These are phyloP conservation scores for Coemansia sp. DNA, from an alignment of 192 early-diverging fungal species.

Conservation along the genomic window DNA sequence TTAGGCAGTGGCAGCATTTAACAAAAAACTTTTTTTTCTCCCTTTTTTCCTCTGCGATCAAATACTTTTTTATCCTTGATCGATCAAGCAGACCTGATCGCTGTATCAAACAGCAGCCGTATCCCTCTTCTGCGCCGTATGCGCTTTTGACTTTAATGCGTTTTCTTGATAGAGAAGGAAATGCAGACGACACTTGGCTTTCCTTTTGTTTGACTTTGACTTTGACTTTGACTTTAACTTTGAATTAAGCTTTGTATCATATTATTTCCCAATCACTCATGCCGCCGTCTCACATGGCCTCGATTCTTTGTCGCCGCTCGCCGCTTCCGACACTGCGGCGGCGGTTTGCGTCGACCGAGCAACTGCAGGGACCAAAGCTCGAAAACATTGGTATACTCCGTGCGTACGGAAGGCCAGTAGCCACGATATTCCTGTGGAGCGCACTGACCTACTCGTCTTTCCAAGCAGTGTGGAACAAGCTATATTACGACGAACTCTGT, in stretches of 20 bases:
- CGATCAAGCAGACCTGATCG: background rate
- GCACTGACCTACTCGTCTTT: constrained; percentile 36
- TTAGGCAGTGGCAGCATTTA: background rate
- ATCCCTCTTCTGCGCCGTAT: no score
- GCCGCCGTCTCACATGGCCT: no score
- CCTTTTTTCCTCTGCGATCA: constrained; percentile 2
- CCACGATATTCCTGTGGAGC: constrained; percentile 44
- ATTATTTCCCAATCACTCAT: no score
- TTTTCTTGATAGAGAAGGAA: no score
- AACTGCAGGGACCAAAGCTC: background rate
- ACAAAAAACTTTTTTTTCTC: constrained; percentile 9
- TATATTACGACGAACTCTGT: constrained; percentile 38
- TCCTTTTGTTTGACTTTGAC: no score
- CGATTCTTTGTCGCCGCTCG: background rate
- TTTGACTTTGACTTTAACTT: no score
- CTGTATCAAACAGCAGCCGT: no score
- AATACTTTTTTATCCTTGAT: background rate
- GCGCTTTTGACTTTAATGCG: no score
- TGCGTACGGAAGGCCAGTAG: constrained; percentile 40
- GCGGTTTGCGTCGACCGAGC: background rate
- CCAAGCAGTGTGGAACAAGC: constrained; percentile 42
- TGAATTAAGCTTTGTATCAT: no score
- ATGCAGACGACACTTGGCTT: no score
- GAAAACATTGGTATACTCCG: constrained; percentile 33
- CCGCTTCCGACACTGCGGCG: background rate